Conservation (phyloP, 768 basidiomycete species). For the Trametes cubensis region DNA sequence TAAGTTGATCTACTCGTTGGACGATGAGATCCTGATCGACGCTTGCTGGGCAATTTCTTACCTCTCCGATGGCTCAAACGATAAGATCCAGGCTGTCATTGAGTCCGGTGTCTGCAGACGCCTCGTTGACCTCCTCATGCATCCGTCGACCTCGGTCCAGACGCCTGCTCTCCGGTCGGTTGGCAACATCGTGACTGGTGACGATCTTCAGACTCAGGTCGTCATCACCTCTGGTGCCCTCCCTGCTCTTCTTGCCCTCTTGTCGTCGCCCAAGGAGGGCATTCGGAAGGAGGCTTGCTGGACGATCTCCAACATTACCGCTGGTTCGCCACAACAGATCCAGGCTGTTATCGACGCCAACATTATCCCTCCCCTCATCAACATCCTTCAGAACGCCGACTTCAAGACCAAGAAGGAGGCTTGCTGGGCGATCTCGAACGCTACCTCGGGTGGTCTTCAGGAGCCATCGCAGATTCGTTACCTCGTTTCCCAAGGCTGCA, state of each 20-base stretch:
- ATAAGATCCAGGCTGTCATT: constrained; percentile 99
- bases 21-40: constrained; percentile 98
- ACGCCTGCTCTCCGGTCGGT: constrained; percentile 98
- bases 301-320: constrained; percentile 99
- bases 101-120: constrained; percentile 97
- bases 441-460: constrained; percentile 95
- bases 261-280: constrained; percentile 97
- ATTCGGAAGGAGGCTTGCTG: constrained; percentile 99
- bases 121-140: constrained; percentile 96
- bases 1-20: constrained; percentile 97
- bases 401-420: constrained; percentile 99
- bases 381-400: constrained; percentile 95
- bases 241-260: constrained; percentile 87
- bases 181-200: constrained; percentile 98
- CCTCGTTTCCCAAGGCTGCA: constrained; percentile 96
- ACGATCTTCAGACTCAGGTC: constrained; percentile 98
- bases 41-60: constrained; percentile 99
- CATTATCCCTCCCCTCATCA: constrained; percentile 96
- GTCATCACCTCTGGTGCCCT: constrained; percentile 98
- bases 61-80: constrained; percentile 97
- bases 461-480: constrained; percentile 98
- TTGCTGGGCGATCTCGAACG: constrained; percentile 99
- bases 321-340: constrained; percentile 95
- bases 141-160: constrained; percentile 92
- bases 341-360: constrained; percentile 98